These are phyloP conservation scores for Verticillium klebahnii DNA, from an alignment of 2,329 filamentous ascomycete species.

Conservation along the genomic window DNA sequence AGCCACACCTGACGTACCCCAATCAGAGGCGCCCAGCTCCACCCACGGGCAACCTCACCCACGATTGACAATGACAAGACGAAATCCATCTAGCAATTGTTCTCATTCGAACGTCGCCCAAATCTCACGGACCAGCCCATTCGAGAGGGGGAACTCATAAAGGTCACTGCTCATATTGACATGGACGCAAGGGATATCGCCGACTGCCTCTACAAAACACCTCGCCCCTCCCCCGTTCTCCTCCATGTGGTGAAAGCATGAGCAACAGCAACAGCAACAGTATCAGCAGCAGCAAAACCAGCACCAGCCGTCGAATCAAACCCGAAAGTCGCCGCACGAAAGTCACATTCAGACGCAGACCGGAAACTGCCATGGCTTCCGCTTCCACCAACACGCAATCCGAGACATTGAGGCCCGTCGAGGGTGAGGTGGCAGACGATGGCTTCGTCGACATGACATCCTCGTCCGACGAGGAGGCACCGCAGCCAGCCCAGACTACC, in stretches of 20 bases:
- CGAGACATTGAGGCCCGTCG: neutral
- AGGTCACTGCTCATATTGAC: neutral
- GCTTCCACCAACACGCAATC: neutral
- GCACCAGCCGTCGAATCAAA: conserved; percentile 6
- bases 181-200: neutral
- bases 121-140: neutral
- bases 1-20: neutral
- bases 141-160: neutral
- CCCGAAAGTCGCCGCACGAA: conserved; percentile 21
- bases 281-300: conserved; percentile 6
- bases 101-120: neutral
- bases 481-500: neutral
- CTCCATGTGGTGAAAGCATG: conserved; percentile 9
- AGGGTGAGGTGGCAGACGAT: neutral
- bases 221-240: neutral
- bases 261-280: neutral
- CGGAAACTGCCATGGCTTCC: conserved; percentile 9
- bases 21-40: neutral
- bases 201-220: conserved; percentile 1
- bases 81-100: neutral
- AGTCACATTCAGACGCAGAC: conserved; percentile 24
- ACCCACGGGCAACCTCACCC: neutral
- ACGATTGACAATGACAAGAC: neutral
- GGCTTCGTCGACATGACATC: conserved; percentile 11
- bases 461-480: conserved; percentile 1